Conservation (phyloP, 2,329 filamentous ascomycete genomes). For the Phyllosticta citrichinensis region DNA sequence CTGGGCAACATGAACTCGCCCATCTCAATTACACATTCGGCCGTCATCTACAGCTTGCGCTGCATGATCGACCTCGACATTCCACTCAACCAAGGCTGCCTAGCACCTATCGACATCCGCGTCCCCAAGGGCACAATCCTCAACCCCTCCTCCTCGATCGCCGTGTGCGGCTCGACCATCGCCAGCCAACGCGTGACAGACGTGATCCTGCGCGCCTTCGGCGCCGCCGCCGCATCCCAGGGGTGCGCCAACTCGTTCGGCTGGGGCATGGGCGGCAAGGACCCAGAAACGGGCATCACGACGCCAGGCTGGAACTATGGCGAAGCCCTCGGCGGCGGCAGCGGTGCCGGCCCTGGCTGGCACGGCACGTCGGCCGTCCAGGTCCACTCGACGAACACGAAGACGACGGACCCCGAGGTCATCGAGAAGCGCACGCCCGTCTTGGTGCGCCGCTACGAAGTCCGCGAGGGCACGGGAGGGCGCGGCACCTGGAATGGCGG, state of each 20-base stretch:
- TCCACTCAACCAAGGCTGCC: conserved; percentile 32
- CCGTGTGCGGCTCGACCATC: conserved; percentile 18
- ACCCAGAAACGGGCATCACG: conserved; percentile 13
- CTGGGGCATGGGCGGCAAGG: conserved; percentile 20
- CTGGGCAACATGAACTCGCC: conserved; percentile 29
- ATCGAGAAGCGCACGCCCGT: conserved; percentile 27
- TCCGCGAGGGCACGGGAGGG: conserved; percentile 22
- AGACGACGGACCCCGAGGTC: conserved; percentile 27
- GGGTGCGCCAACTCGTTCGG: conserved; percentile 20
- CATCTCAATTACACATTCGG: conserved; percentile 27
- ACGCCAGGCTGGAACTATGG: conserved; percentile 23
- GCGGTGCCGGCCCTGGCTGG: conserved; percentile 24
- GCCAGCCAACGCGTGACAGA: conserved; percentile 16
- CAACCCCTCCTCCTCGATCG: conserved; percentile 23
- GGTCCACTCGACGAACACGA: conserved; percentile 29
- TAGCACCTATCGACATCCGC: conserved; percentile 25
- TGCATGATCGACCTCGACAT: conserved; percentile 28
- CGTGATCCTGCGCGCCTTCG: conserved; percentile 16
- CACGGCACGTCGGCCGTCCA: conserved; percentile 25
- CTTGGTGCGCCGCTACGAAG: conserved; percentile 22
- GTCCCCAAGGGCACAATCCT: conserved; percentile 25
- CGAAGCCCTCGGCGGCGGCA: conserved; percentile 28
- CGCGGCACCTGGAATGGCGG: conserved; percentile 21
- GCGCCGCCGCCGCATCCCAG: conserved; percentile 11
- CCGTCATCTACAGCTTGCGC: conserved; percentile 31